Evolutionary conservation across 2,329 filamentous ascomycete species (phyloP), one percentile per base, ranked within the genome.

Genomic region (Didymella segeticola): DNA sequence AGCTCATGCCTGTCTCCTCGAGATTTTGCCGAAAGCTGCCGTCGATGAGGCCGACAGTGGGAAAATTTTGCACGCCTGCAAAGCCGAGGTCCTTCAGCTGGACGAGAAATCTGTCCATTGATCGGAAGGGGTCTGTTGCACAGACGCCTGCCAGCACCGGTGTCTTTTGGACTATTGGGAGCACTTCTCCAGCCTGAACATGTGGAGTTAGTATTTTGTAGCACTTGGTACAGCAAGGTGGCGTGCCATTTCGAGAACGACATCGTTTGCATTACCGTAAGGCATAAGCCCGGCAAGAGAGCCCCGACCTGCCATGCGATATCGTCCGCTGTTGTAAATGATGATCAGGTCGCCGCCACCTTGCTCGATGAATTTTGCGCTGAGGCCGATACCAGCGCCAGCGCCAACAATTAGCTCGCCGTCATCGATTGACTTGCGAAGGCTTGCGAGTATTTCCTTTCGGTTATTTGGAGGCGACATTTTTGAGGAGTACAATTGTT

Each of bases 1-100:
- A 90, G 1, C 84, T 83, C 86, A 90, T 90, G 8, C 84, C 87
- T 1, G 87, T 90, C 70, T 89, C 87, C 67, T 90, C 88, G 1
- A 91, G 78, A 60, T 87, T 86, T 19, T 80, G 79, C 11, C 88
- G 80, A 67, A 90, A 90, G 11, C 79, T 79, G 1, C 86, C 87
- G 69, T 90, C 88, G 29, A 90, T 86, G 19, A 90, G 75, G 0
- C 88, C 88, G 1, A 90, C 87, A 0, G 88, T 90, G 1, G 88
- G 88, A 67, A 90, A 90, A 63, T 90, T 90, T 70, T 90, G 88
- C 12, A 90, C 80, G 1, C 88, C 88, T 1, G 83, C 82, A 59
- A 90, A 89, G 0, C 88, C 88, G 14, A 88, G 71, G 1, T 80
- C 79, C 48, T 82, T 81, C 29, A 90, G 75, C 66, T 89, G 80